Conservation (phyloP, 345 rosid species). For the Camelina hispida region DNA sequence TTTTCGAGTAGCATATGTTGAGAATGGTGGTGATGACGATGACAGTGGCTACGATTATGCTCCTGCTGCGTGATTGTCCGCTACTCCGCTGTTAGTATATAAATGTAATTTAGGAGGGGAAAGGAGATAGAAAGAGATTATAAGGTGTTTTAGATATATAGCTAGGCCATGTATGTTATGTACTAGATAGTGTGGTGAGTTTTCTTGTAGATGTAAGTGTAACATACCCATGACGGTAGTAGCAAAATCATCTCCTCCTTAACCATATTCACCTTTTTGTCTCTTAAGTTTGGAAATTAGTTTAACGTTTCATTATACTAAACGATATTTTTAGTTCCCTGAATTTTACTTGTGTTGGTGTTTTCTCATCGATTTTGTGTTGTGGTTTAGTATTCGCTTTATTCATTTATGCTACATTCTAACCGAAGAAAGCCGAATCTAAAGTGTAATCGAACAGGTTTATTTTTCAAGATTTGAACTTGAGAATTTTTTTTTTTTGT, state of each 20-base stretch:
- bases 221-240: not conserved
- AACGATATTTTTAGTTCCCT: not conserved
- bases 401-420: not conserved
- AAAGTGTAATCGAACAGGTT: not conserved
- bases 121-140: not conserved
- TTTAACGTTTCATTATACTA: too few relatives aligned
- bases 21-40: constrained; percentile 43
- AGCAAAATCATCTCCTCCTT: constrained; percentile 4
- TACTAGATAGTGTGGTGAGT: constrained; percentile 24
- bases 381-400: not conserved
- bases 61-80: constrained; percentile 38
- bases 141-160: not conserved
- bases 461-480: too few relatives aligned
- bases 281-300: not conserved
- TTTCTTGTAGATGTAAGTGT: constrained; percentile 7
- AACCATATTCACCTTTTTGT: not conserved
- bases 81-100: not conserved
- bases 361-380: too few relatives aligned
- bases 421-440: not conserved
- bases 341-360: too few relatives aligned
- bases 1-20: constrained; percentile 8
- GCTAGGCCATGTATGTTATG: not conserved
- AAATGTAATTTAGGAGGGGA: not conserved
- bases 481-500: too few relatives aligned
- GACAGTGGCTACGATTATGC: constrained; percentile 39